Percentiles rank a stretch among this genome's conserved stretches.
These are phyloP conservation scores for Priceomyces carsonii DNA, from an alignment of 805 yeast genomes.

Conservation along the genomic window DNA sequence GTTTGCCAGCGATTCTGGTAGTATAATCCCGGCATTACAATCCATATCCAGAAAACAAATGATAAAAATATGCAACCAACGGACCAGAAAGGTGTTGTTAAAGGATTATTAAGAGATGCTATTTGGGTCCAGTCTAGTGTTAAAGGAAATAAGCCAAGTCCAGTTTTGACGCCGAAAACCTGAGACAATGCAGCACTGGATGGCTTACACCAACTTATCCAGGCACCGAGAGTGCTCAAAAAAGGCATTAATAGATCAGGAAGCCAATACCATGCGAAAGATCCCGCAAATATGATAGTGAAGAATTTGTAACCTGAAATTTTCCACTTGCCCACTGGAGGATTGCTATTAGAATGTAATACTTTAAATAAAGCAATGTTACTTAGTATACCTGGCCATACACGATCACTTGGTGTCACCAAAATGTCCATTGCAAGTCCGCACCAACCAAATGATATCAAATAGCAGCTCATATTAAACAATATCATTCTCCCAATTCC, in stretches of 20 bases:
- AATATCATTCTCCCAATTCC: conserved; percentile 12
- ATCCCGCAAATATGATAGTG: conserved; percentile 11
- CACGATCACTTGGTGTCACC: conserved; percentile 63
- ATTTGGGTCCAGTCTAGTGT: conserved; percentile 63
- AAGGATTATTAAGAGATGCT: conserved; percentile 9
- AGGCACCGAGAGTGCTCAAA: conserved; percentile 54
- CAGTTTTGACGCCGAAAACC: conserved; percentile 61
- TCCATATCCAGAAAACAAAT: conserved; percentile 17
- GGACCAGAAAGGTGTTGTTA: conserved; percentile 15
- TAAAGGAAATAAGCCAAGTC: conserved; percentile 65
- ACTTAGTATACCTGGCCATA: conserved; percentile 72
- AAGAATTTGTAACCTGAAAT: conserved; percentile 15
- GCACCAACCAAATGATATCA: conserved; percentile 8
- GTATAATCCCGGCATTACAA: conserved; percentile 20
- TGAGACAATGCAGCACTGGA: conserved; percentile 61
- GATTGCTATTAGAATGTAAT: conserved; percentile 8
- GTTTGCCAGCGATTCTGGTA: conserved; percentile 24
- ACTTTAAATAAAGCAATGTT: conserved; percentile 49
- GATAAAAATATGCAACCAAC: conserved; percentile 10
- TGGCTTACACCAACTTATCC: conserved; percentile 69
- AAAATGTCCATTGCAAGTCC: conserved; percentile 61
- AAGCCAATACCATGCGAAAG: conserved; percentile 22
- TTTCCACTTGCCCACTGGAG: conserved; percentile 7
- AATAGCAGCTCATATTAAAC: conserved; percentile 9
- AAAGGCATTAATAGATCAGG: conserved; percentile 49